Evolutionary conservation across 257 asterid genomes (phyloP).

Genomic region (Fraxinus americana): DNA sequence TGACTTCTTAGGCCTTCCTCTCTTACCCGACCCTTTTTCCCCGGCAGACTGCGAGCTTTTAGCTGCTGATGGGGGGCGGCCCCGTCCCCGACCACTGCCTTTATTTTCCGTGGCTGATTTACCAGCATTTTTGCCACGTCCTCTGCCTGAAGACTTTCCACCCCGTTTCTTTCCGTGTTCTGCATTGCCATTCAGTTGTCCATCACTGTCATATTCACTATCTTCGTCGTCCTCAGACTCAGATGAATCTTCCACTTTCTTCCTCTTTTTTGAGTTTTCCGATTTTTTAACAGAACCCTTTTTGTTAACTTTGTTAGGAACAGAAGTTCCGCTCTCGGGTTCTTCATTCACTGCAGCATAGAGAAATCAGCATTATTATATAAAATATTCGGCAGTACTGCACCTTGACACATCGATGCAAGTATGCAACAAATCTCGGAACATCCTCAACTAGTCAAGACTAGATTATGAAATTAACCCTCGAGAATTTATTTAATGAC

Average conservation of each 20-base stretch:
- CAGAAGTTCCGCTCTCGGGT: slow-evolving; percentile 34
- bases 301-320: slow-evolving; percentile 42
- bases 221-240: slow-evolving; percentile 60
- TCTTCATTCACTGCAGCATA: slow-evolving; percentile 47
- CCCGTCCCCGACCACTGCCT: slow-evolving; percentile 67
- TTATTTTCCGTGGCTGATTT: slow-evolving; percentile 38
- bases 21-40: slow-evolving; percentile 48
- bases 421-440: no score
- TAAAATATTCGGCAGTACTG: neutral
- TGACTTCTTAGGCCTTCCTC: slow-evolving; percentile 76
- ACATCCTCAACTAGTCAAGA: no score
- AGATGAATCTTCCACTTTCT: slow-evolving; percentile 56
- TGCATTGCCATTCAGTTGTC: slow-evolving; percentile 50
- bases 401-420: neutral
- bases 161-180: slow-evolving; percentile 28
- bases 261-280: slow-evolving; percentile 65
- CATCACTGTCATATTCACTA: slow-evolving; percentile 28
- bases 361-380: slow-evolving; percentile 19
- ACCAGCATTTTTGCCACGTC: slow-evolving; percentile 51
- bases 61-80: slow-evolving; percentile 57
- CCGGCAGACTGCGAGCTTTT: slow-evolving; percentile 34
- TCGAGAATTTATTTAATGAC: neutral
- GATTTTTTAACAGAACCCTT: slow-evolving; percentile 40
- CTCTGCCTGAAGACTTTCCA: slow-evolving; percentile 47
- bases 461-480: no score